Evolutionary conservation across 2,329 filamentous ascomycete genomes (phyloP).

Genomic region (Aspergillus fischeri): DNA sequence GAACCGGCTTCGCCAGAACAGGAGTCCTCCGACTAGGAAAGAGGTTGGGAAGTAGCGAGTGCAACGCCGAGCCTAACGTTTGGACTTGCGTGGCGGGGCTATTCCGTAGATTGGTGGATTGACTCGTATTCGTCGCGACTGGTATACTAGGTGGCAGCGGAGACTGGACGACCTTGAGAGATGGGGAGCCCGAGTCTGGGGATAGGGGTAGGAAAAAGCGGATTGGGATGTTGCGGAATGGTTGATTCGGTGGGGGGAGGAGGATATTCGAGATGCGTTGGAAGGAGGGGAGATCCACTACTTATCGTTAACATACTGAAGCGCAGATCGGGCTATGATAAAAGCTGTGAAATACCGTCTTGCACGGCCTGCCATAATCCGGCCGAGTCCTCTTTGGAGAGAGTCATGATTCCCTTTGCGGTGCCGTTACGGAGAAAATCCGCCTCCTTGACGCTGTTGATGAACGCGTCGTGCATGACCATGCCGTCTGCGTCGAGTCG

Average conservation of each 20-base stretch:
- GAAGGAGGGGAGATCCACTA: constrained; percentile 70
- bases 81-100: constrained; percentile 50
- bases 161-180: constrained; percentile 69
- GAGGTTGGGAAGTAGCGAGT: constrained; percentile 68
- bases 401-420: constrained; percentile 82
- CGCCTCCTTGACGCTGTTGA: constrained; percentile 71
- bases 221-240: constrained; percentile 78
- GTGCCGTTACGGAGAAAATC: constrained; percentile 86
- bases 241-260: constrained; percentile 61
- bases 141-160: constrained; percentile 56
- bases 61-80: constrained; percentile 73
- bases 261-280: constrained; percentile 73
- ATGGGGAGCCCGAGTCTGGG: constrained; percentile 47
- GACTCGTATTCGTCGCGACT: constrained; percentile 21
- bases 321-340: neutral
- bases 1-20: constrained; percentile 74
- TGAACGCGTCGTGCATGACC: constrained; percentile 61
- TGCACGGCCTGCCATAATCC: constrained; percentile 77
- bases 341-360: constrained; percentile 52
- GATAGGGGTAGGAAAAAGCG: constrained; percentile 76
- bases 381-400: constrained; percentile 79
- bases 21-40: constrained; percentile 85
- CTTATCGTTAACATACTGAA: neutral
- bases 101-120: constrained; percentile 13
- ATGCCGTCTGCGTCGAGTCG: constrained; percentile 52